Conservation (phyloP, 129 eudicot species). For the Chrysanthemum lavandulifolium region DNA sequence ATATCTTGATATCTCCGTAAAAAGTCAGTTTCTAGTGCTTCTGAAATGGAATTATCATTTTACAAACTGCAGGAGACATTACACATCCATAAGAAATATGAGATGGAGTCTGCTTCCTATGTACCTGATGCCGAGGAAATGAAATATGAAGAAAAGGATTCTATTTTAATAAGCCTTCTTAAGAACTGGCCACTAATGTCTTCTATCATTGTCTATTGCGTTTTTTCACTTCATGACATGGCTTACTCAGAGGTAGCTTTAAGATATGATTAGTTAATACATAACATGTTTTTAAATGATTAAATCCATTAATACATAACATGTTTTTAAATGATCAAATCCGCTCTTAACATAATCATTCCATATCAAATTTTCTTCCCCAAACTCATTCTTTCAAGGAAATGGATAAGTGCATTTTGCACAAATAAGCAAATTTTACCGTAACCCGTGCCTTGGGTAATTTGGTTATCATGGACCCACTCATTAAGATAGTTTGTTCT, state of each 20-base stretch:
- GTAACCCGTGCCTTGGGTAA: too few relatives aligned
- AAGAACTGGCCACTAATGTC: conserved; percentile 97
- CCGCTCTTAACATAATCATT: too few relatives aligned
- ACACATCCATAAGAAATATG: conserved; percentile 54
- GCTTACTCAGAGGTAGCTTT: conserved; percentile 78
- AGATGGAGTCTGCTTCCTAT: conserved; percentile 53
- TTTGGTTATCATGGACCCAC: too few relatives aligned
- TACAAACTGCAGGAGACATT: conserved; percentile 65
- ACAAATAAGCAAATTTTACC: too few relatives aligned
- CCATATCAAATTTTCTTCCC: too few relatives aligned
- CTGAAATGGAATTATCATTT: not conserved
- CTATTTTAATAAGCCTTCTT: conserved; percentile 41
- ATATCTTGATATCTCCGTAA: not conserved
- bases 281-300: too few relatives aligned
- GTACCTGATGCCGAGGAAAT: conserved; percentile 18
- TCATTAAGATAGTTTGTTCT: too few relatives aligned
- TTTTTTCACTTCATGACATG: conserved; percentile 90
- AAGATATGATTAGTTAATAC: not conserved
- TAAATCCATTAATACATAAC: not conserved
- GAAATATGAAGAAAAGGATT: conserved; percentile 17
- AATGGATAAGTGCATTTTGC: too few relatives aligned
- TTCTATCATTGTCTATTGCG: conserved; percentile 72
- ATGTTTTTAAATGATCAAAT: too few relatives aligned
- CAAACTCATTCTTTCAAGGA: too few relatives aligned
- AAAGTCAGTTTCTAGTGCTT: not conserved